Base-by-base conservation (phyloP, 495 filamentous ascomycete genomes). In the Aspergillus olivimuriae region DNA sequence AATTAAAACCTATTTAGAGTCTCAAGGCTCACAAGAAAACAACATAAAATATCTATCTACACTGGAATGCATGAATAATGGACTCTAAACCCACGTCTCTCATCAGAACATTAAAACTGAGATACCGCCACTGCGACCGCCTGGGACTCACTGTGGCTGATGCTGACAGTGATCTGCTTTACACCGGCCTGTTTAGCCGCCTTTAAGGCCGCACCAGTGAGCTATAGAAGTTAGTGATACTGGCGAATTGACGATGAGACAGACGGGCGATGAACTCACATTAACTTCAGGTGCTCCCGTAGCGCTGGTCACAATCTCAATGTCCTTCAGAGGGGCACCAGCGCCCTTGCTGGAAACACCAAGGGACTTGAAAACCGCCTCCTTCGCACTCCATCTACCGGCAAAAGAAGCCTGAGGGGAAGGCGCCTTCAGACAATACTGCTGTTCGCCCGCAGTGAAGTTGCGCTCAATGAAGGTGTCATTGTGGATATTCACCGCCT, bases 361-460 rank as follows among this genome's bases (percentile, higher is more conserved):
- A n/a, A 99, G 69, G 10, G 86, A 84, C 75, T 99, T 99, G 72
- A 99, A 99, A 4, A 99, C 89, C 4, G 91, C 92, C 70, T 99
- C 92, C 68, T 99, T 99, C 3, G 92, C 92, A 51, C 81, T 87
- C 92, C 92, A 99, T 44, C 87, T 79, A 12, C 92, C 92, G 0
- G 92, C 86, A 66, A 95, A 96, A 31, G 84, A 87, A 36, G 87
- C 81, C 53, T 88, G 86, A 1, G 89, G 81, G 51, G 72, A 76
- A 32, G 85, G 64, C 20, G 88, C 87, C 58, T 84, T 81, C 39
- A 70, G 75, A 72, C 94, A 97, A 67, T 96, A 94, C 39, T 77
- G 75, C 53, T 86, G 80, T 69, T 99, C 92, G 17, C 63, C 66
- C 14, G 71, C 59, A 2, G 90, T 96, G 68, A 97, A 99, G 67